Base-by-base conservation (phyloP, 129 eudicot species). In the Ambrosia artemisiifolia region DNA sequence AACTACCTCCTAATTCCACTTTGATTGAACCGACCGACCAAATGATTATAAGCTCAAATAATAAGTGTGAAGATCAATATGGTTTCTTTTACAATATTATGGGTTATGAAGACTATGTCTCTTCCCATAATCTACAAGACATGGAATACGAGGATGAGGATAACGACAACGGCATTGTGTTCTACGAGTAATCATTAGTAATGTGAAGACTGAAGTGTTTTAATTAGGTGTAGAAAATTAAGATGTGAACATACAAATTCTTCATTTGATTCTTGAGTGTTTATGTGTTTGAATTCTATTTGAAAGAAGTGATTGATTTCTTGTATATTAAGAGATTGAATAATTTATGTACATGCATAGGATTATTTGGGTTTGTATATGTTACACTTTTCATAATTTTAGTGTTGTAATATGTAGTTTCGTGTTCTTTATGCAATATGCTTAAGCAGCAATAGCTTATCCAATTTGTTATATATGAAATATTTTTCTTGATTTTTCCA, bases 11-110 rank as follows among this genome's bases (percentile, higher is more conserved):
- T 49, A 78, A 69, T n/a, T 57, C 72, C 63, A 64, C 14, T 53
- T n/a, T 72, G 49, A 57, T 32, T 47, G 78, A 76, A 49, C 19
- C 61, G 14, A 36, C 40, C 3, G 65, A 46, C 8, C 80, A 76
- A 62, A 48, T 75, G 40, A 66, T 81, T 7, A 53, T 79, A 10
- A 72, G 46, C 46, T 32, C 87, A 0, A 83, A 73, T 51, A 69
- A 54, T 11, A 83, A 78, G 70, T 74, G 77, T 7, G 86, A 73
- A 16, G 92, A 91, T 63, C 77, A 76, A 0, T 86, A 73, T 24
- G 93, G 85, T 53, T 83, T 86, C 78, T 69, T 86, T 30, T 84
- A 83, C 53, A 87, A 86, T 63, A 55, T 80, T 63, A 55, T 80
- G 76, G 73, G 70, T 2, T 75, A 85, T 6, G 88, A 80, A 72